phyloP scores from a whole-genome alignment of 768 basidiomycete genomes.

The Lactarius quietus region DNA sequence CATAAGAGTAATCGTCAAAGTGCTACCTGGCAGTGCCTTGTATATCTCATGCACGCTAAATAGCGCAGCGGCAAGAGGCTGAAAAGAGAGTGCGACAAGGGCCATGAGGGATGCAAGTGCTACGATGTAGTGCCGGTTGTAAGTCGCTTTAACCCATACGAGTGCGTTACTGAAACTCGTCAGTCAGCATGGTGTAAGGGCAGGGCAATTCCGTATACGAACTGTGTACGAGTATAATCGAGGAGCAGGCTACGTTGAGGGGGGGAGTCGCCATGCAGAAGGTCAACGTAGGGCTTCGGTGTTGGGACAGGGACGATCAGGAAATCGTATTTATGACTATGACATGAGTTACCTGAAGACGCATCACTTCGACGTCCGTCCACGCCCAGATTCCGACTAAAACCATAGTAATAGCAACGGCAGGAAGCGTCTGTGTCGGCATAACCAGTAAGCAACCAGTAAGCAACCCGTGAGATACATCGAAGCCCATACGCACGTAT shows the following conservation, averaged over 20 bases:
- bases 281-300: conserved; percentile 52
- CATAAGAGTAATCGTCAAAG: not conserved
- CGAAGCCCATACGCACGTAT: conserved; percentile 39
- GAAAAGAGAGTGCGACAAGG: conserved; percentile 44
- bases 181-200: conserved; percentile 3
- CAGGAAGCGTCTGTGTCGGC: conserved; percentile 45
- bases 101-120: conserved; percentile 47
- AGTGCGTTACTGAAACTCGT: conserved; percentile 40
- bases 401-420: conserved; percentile 49
- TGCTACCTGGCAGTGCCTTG: conserved; percentile 39
- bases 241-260: conserved; percentile 50
- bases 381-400: conserved; percentile 52
- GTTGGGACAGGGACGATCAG: not conserved
- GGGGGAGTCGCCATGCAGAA: conserved; percentile 52
- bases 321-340: not conserved
- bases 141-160: conserved; percentile 45
- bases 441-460: no score
- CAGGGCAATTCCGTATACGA: conserved; percentile 8
- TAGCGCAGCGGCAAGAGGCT: conserved; percentile 51
- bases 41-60: conserved; percentile 47
- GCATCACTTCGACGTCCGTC: conserved; percentile 57
- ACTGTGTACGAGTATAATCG: conserved; percentile 54
- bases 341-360: conserved; percentile 43
- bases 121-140: conserved; percentile 51
- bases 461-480: not conserved